These are phyloP conservation scores for Vitis riparia DNA, from an alignment of 164 flowering plant species.

Conservation along the genomic window DNA sequence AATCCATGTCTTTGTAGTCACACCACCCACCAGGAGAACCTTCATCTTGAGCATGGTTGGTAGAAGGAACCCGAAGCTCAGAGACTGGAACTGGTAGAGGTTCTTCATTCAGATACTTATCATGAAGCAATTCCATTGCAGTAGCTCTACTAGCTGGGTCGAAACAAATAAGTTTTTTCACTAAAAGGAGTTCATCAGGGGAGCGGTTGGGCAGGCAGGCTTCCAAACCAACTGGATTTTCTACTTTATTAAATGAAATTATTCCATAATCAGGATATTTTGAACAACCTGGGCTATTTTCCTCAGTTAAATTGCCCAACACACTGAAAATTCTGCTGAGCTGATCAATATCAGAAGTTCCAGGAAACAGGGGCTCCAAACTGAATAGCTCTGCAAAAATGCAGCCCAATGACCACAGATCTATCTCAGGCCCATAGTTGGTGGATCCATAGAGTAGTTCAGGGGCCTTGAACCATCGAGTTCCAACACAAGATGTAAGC, in stretches of 20 bases:
- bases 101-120: conserved; percentile 67
- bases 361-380: conserved; percentile 85
- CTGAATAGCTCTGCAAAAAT: conserved; percentile 83
- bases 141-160: conserved; percentile 78
- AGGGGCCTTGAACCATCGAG: conserved; percentile 94
- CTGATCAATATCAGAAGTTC: conserved; percentile 92
- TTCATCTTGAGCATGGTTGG: conserved; percentile 48
- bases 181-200: conserved; percentile 53
- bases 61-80: conserved; percentile 66
- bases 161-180: conserved; percentile 60
- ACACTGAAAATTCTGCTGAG: conserved; percentile 60
- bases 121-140: conserved; percentile 72
- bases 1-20: conserved; percentile 41
- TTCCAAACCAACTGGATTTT: conserved; percentile 61
- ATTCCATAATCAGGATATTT: conserved; percentile 74
- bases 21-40: conserved; percentile 50
- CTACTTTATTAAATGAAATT: conserved; percentile 65
- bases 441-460: conserved; percentile 87
- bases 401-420: conserved; percentile 94
- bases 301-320: conserved; percentile 73
- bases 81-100: conserved; percentile 72
- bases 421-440: conserved; percentile 73
- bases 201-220: conserved; percentile 56
- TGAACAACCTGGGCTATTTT: conserved; percentile 68
- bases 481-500: conserved; percentile 90